A percentile compares a stretch with the other conserved stretches of the same genome.
Conservation (phyloP, 345 rosid genomes). For the Corchorus capsularis region DNA sequence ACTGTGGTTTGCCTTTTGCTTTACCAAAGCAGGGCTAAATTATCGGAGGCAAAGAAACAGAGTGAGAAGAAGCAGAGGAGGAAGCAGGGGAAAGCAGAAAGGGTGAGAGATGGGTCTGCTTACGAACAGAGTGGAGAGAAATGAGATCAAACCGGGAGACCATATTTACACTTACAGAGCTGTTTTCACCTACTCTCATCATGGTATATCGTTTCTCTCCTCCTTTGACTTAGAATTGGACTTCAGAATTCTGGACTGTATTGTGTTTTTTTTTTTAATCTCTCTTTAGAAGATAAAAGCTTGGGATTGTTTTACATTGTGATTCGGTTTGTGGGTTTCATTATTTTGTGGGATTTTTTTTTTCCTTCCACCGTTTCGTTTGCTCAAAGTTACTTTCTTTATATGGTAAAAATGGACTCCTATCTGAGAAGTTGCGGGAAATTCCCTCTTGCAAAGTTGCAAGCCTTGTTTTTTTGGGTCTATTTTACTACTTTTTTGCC, state of each 20-base stretch:
- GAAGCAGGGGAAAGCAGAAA: not conserved
- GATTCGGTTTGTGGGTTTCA: not conserved
- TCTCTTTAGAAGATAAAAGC: not conserved
- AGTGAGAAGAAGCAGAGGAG: not conserved
- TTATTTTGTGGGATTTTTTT: not conserved
- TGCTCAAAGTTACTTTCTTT: not conserved
- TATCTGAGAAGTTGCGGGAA: not conserved
- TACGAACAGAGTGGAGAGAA: slow-evolving; percentile 71
- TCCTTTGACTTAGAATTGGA: slow-evolving; percentile 4
- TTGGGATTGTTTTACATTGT: not conserved
- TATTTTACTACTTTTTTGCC: not conserved
- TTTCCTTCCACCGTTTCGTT: not conserved
- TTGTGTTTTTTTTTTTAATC: not conserved
- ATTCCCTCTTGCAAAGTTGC: not conserved
- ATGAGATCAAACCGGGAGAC: slow-evolving; percentile 81
- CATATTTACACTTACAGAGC: slow-evolving; percentile 98
- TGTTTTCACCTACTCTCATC: slow-evolving; percentile 92
- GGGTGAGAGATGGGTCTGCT: slow-evolving; percentile 75
- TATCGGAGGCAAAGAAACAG: not conserved
- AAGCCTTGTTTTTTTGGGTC: not conserved
- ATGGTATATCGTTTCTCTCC: slow-evolving; percentile 47
- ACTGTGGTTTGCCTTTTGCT: not conserved
- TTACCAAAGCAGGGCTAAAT: slow-evolving; percentile 15
- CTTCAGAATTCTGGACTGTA: slow-evolving; percentile 9
- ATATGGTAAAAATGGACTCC: not conserved